Conservation (phyloP, 495 filamentous ascomycete genomes). For the Podospora bellae-mahoneyi region DNA sequence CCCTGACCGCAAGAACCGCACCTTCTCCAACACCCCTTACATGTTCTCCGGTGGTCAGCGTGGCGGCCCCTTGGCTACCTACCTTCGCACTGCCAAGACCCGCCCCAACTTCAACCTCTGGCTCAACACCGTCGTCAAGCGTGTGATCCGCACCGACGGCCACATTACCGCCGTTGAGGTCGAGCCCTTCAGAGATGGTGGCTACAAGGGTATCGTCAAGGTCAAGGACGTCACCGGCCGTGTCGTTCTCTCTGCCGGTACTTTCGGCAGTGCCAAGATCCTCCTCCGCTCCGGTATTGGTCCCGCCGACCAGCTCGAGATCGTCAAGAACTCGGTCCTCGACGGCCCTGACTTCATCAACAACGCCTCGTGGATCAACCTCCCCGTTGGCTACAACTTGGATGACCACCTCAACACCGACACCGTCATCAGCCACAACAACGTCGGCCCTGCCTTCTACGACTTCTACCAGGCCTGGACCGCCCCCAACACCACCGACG, state of each 20-base stretch:
- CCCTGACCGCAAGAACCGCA: conserved; percentile 64
- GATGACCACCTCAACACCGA: conserved; percentile 74
- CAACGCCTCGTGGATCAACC: conserved; percentile 59
- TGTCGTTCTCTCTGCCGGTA: conserved; percentile 66
- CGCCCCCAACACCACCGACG: conserved; percentile 38
- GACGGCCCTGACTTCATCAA: conserved; percentile 55
- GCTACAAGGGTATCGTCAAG: conserved; percentile 56
- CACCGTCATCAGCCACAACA: conserved; percentile 58
- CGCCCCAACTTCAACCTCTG: conserved; percentile 65
- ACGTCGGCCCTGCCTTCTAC: conserved; percentile 51
- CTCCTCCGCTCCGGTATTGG: conserved; percentile 62
- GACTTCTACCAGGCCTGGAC: conserved; percentile 62
- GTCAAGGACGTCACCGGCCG: conserved; percentile 58
- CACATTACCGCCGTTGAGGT: conserved; percentile 67
- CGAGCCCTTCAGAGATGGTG: conserved; percentile 51
- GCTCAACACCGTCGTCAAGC: conserved; percentile 61
- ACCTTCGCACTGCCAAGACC: conserved; percentile 60
- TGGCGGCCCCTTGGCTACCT: conserved; percentile 70
- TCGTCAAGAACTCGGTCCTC: conserved; percentile 49
- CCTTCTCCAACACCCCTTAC: conserved; percentile 62
- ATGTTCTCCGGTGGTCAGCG: conserved; percentile 66
- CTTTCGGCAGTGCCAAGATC: conserved; percentile 71
- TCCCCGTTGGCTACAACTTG: conserved; percentile 72
- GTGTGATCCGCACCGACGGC: conserved; percentile 59
- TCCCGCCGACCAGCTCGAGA: conserved; percentile 56